Base-by-base conservation (phyloP, 2,329 filamentous ascomycete species). In the Fusarium illudens region DNA sequence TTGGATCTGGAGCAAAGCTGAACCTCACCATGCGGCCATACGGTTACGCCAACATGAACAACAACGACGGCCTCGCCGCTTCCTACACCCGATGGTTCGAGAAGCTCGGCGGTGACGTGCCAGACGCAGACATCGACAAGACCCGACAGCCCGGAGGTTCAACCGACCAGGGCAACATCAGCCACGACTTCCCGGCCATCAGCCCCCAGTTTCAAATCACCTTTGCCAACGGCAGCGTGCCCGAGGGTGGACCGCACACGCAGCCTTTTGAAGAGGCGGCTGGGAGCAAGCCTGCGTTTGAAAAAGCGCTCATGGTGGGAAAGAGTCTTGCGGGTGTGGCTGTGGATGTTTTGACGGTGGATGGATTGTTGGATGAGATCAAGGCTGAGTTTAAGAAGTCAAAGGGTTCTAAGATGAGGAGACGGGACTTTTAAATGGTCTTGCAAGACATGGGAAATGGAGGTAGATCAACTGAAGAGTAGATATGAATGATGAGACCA, bases 181-280 rank as follows among this genome's bases (percentile, higher is more conserved):
- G 73, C 46, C 70, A 75, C 5, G 74, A 71, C 6, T 74, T 76
- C 39, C 75, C 75, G 0, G 58, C 66, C 12, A 75, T 77, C 8
- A 71, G 67, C 3, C 70, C 73, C 2, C 51, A 55, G 33, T 77
- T 77, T 29, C 64, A 62, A n/a, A 76, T 77, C 36, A 64, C 60
- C 0, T 72, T 51, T 34, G 71, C 67, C 15, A 71, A 75, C 22
- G 73, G 73, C 2, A 71, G 27, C 12, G 62, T 59, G 1, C 71
- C 71, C 1, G 29, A 62, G 12, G 58, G 51, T 8, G 82, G 84
- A 0, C 85, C 86, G 17, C 86, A 86, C 62, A 89, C 81, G 8
- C 81, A 83, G 0, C 81, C 83, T 0, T 89, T 87, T 67, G 83
- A 84, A 9, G 75, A 77, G 4, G 83, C 85, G 0, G 81, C 84